Conservation (phyloP, 495 filamentous ascomycete genomes). For the Neurospora africana region DNA sequence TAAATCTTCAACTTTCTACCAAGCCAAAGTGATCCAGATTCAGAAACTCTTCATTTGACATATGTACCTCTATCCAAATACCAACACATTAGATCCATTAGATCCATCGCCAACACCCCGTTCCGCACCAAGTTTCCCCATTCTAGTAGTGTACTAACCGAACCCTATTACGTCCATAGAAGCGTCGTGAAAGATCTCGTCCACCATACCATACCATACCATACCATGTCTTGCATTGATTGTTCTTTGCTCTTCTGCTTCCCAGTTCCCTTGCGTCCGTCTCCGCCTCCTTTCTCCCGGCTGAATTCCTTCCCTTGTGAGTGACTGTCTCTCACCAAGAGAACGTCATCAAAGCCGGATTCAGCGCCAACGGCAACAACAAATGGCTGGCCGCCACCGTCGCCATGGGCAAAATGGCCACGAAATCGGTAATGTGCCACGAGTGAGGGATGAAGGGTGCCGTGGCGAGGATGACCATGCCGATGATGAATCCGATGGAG, state of each 20-base stretch:
- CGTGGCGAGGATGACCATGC: slow-evolving; percentile 58
- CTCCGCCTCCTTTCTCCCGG: too few species aligned
- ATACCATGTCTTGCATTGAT: too few species aligned
- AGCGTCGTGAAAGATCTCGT: too few species aligned
- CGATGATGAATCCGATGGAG: slow-evolving; percentile 47
- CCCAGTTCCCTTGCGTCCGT: too few species aligned
- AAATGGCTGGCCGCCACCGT: slow-evolving; percentile 61
- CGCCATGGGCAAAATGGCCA: slow-evolving; percentile 71
- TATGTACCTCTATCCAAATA: not conserved
- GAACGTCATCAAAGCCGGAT: slow-evolving; percentile 74
- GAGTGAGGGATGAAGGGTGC: slow-evolving; percentile 51
- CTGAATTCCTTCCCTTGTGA: too few species aligned
- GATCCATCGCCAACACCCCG: not conserved
- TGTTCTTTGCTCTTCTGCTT: too few species aligned
- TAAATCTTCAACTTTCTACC: not conserved
- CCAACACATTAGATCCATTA: not conserved
- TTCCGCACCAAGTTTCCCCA: not conserved
- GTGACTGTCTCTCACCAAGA: slow-evolving; percentile 43
- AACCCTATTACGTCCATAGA: not conserved
- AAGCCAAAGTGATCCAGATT: too few species aligned
- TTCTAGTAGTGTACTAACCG: not conserved
- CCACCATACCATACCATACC: too few species aligned
- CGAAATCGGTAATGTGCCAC: slow-evolving; percentile 66
- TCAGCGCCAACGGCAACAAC: slow-evolving; percentile 60
- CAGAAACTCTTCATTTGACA: not conserved